Evolutionary conservation across 768 basidiomycete species (phyloP).

Genomic region (Hortiboletus campestris): DNA sequence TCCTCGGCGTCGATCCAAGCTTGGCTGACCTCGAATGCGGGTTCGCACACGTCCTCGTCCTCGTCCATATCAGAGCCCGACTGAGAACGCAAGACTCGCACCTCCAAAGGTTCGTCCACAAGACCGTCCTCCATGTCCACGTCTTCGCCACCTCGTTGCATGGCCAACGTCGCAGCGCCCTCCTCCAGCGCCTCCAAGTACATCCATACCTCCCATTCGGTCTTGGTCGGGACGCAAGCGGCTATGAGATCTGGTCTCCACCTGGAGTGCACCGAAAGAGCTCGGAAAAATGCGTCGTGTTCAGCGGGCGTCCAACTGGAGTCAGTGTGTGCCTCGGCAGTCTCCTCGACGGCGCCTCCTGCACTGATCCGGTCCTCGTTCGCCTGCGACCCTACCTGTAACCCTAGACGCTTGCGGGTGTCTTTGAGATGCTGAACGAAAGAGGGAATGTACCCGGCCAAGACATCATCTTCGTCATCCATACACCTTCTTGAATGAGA

Average conservation of each 20-base stretch:
- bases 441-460: slow-evolving; percentile 24
- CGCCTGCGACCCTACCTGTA: neutral
- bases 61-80: slow-evolving; percentile 1
- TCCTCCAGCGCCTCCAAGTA: slow-evolving; percentile 57
- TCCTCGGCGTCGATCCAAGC: slow-evolving; percentile 36
- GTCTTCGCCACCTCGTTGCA: slow-evolving; percentile 13
- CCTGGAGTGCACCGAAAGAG: slow-evolving; percentile 61
- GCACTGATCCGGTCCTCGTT: neutral
- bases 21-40: slow-evolving; percentile 38
- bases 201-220: slow-evolving; percentile 60
- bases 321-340: neutral
- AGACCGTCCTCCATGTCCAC: neutral
- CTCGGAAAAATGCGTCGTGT: slow-evolving; percentile 70
- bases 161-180: slow-evolving; percentile 15
- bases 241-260: slow-evolving; percentile 78
- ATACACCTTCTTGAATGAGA: neutral
- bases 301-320: slow-evolving; percentile 64
- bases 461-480: slow-evolving; percentile 17
- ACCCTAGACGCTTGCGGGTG: slow-evolving; percentile 19
- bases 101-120: slow-evolving; percentile 1
- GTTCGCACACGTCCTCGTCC: slow-evolving; percentile 13
- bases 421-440: slow-evolving; percentile 28
- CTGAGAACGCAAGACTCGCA: slow-evolving; percentile 1
- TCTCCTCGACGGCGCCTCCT: neutral
- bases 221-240: slow-evolving; percentile 61